Conservation (phyloP, 768 basidiomycete genomes). For the Tricholomella constricta region DNA sequence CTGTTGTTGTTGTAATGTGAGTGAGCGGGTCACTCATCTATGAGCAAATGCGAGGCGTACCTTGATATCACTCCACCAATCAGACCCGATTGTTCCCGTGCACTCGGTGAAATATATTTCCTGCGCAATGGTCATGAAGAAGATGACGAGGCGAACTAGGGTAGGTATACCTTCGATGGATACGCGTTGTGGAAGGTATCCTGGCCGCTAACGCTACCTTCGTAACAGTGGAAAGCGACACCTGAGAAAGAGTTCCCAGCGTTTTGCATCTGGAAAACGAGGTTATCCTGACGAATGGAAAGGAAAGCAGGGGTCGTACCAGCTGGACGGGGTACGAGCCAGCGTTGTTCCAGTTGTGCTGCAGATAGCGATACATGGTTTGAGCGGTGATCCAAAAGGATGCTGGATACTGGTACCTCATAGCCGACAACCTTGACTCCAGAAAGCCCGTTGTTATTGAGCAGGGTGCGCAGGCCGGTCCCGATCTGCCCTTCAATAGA, state of each 20-base stretch:
- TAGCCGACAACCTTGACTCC: slow-evolving; percentile 61
- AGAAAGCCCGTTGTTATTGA: slow-evolving; percentile 64
- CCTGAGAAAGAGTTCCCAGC: slow-evolving; percentile 59
- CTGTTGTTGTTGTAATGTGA: slow-evolving; percentile 10
- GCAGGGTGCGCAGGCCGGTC: slow-evolving; percentile 51
- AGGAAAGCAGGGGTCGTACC: slow-evolving; percentile 17
- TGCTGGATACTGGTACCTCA: slow-evolving; percentile 13
- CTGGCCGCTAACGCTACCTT: slow-evolving; percentile 22
- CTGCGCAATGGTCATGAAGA: slow-evolving; percentile 16
- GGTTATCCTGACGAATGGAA: neutral
- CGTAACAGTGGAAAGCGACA: slow-evolving; percentile 75
- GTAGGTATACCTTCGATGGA: slow-evolving; percentile 14
- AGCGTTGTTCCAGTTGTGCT: slow-evolving; percentile 75
- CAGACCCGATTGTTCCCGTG: slow-evolving; percentile 60
- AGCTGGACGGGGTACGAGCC: slow-evolving; percentile 61
- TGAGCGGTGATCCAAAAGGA: neutral
- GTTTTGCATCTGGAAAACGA: slow-evolving; percentile 46
- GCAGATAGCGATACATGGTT: slow-evolving; percentile 32
- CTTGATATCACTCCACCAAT: slow-evolving; percentile 85
- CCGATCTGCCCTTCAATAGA: slow-evolving; percentile 62
- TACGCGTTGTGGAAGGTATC: slow-evolving; percentile 21
- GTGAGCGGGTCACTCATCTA: neutral
- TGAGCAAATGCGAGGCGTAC: slow-evolving; percentile 30
- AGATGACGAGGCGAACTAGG: neutral
- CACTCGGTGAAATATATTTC: slow-evolving; percentile 64